phyloP scores from a whole-genome alignment of 441 rosid species.

The Mallotus repandus region DNA sequence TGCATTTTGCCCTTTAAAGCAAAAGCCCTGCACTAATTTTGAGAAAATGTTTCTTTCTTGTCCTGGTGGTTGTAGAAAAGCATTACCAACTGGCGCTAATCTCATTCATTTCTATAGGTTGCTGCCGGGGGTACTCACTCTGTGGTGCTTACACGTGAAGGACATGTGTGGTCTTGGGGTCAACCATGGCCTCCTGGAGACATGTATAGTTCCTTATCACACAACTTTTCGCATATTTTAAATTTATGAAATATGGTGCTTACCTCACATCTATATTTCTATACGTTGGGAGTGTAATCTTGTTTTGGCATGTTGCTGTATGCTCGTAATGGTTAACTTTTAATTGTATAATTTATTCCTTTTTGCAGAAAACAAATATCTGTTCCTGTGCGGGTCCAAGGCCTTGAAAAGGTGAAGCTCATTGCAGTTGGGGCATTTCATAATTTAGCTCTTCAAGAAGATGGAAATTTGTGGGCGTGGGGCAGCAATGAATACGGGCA shows the following conservation, averaged over 20 bases:
- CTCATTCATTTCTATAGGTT: slow-evolving; percentile 42
- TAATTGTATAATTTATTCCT: not conserved
- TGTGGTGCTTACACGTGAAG: slow-evolving; percentile 88
- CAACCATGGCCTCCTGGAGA: slow-evolving; percentile 99
- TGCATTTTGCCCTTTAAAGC: not conserved
- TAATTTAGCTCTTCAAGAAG: slow-evolving; percentile 93
- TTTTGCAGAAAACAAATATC: slow-evolving; percentile 88
- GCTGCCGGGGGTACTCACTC: slow-evolving; percentile 99
- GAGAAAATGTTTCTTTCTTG: not conserved
- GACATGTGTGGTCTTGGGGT: slow-evolving; percentile 99
- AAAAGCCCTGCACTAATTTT: not conserved
- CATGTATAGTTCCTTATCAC: slow-evolving; percentile 52
- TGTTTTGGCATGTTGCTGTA: slow-evolving; percentile 11
- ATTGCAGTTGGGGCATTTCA: slow-evolving; percentile 99
- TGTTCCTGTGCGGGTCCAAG: slow-evolving; percentile 95
- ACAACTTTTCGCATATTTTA: slow-evolving; percentile 5
- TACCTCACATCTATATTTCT: slow-evolving; percentile 8
- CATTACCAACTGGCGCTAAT: not conserved
- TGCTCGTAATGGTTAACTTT: not conserved
- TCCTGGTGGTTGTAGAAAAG: not conserved
- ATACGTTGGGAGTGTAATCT: not conserved
- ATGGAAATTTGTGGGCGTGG: slow-evolving; percentile 97
- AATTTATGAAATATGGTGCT: not conserved
- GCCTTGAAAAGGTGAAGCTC: slow-evolving; percentile 81
- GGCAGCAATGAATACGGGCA: slow-evolving; percentile 99